Evolutionary conservation across 305 asterid genomes (phyloP).

Genomic region (Solanum hybrid): DNA sequence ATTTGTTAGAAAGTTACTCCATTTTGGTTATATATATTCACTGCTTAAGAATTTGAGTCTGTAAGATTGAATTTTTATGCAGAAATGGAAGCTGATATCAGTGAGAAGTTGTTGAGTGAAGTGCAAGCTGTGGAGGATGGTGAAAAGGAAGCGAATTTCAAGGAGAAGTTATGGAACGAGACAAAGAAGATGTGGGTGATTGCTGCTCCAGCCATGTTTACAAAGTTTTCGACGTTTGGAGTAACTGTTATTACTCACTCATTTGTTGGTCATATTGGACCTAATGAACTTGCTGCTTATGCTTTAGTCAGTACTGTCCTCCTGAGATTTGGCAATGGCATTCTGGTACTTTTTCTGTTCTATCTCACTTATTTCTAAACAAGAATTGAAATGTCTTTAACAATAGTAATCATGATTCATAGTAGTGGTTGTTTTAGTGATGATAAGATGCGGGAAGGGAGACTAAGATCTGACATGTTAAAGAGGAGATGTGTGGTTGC

Average conservation of each 20-base stretch:
- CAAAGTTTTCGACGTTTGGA: slow-evolving; percentile 26
- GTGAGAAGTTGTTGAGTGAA: slow-evolving; percentile 2
- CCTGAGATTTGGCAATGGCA: slow-evolving; percentile 27
- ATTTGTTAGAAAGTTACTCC: background rate
- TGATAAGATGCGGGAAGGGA: background rate
- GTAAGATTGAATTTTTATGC: background rate
- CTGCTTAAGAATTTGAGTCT: background rate
- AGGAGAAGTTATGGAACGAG: slow-evolving; percentile 9
- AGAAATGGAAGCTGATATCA: slow-evolving; percentile 5
- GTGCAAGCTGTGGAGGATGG: background rate
- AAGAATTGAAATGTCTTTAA: background rate
- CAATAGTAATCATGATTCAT: background rate
- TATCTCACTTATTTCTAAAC: background rate
- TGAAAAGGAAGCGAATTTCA: background rate
- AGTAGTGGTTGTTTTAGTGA: background rate
- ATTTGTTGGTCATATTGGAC: slow-evolving; percentile 14
- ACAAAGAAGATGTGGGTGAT: slow-evolving; percentile 10
- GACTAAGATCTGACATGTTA: background rate
- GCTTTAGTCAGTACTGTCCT: slow-evolving; percentile 17
- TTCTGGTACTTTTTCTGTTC: slow-evolving; percentile 16
- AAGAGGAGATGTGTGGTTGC: background rate
- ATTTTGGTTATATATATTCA: background rate
- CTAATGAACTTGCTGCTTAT: slow-evolving; percentile 14
- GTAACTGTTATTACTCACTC: slow-evolving; percentile 10
- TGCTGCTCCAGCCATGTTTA: slow-evolving; percentile 14